These are phyloP conservation scores for Penicillium brevicompactum DNA, from an alignment of 2,329 filamentous ascomycete genomes.

Conservation along the genomic window DNA sequence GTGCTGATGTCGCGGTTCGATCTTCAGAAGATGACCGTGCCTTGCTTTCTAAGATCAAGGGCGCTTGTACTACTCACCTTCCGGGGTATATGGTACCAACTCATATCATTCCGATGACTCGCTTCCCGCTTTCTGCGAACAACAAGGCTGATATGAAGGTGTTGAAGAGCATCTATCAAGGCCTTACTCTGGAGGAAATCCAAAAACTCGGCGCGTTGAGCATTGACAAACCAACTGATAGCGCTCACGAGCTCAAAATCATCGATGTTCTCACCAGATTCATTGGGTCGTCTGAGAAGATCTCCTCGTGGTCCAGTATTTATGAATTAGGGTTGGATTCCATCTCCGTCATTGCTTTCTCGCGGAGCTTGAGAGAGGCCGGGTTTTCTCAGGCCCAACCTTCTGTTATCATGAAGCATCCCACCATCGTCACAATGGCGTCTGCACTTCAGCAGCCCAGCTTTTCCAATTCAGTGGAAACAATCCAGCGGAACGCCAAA, in stretches of 20 bases:
- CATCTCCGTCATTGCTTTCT: constrained; percentile 75
- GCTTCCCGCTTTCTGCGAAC: constrained; percentile 79
- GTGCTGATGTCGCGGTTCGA: constrained; percentile 35
- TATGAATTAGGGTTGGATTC: constrained; percentile 90
- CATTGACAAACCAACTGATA: constrained; percentile 26
- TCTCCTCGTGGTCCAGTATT: constrained; percentile 65
- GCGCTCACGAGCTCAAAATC: constrained; percentile 48
- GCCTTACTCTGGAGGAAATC: constrained; percentile 62
- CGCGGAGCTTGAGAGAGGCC: constrained; percentile 62
- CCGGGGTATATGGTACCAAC: constrained; percentile 91
- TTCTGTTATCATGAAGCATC: constrained; percentile 65
- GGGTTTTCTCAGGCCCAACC: constrained; percentile 66
- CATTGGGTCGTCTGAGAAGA: constrained; percentile 47
- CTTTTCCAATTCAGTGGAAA: constrained; percentile 11
- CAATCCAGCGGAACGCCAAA: constrained; percentile 51
- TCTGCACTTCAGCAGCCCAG: constrained; percentile 22
- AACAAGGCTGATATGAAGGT: constrained; percentile 82
- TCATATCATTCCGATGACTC: constrained; percentile 71
- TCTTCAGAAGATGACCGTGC: constrained; percentile 39
- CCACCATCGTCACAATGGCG: constrained; percentile 44
- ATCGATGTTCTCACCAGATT: constrained; percentile 58
- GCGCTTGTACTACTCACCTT: constrained; percentile 68
- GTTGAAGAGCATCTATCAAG: constrained; percentile 67
- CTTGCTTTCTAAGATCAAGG: constrained; percentile 53
- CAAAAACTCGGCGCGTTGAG: constrained; percentile 54